Percentiles rank a stretch among this genome's conserved stretches.
Conservation (phyloP, 176 grass and related monocot genomes). For the Triticum aestivum region DNA sequence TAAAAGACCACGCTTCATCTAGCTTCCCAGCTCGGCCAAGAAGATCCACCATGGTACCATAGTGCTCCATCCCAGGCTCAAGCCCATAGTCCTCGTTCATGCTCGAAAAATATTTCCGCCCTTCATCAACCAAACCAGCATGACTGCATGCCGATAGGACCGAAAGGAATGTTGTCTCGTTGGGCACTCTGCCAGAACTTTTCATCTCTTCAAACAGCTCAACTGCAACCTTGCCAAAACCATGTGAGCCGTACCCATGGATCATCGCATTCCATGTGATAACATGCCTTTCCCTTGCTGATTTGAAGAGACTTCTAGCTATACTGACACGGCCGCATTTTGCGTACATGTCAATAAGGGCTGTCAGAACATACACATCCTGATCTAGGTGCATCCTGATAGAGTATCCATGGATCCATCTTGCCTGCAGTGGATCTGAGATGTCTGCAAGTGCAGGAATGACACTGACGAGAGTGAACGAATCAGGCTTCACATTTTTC, state of each 20-base stretch:
- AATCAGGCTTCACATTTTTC: conserved; percentile 52
- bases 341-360: conserved; percentile 59
- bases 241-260: conserved; percentile 61
- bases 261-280: conserved; percentile 69
- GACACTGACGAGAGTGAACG: conserved; percentile 60
- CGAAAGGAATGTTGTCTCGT: conserved; percentile 49
- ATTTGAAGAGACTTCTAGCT: conserved; percentile 54
- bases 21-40: conserved; percentile 56
- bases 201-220: conserved; percentile 68
- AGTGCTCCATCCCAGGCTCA: conserved; percentile 55
- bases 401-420: conserved; percentile 64
- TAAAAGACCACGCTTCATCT: conserved; percentile 61
- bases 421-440: conserved; percentile 53
- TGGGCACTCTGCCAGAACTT: conserved; percentile 32
- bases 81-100: conserved; percentile 55
- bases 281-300: conserved; percentile 44
- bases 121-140: conserved; percentile 56
- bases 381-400: conserved; percentile 40
- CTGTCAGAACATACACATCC: conserved; percentile 53
- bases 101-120: conserved; percentile 48
- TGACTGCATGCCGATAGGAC: conserved; percentile 62
- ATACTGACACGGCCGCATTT: conserved; percentile 38
- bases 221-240: conserved; percentile 45
- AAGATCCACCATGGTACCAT: conserved; percentile 66
- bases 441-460: conserved; percentile 56